phyloP scores from a whole-genome alignment of 208 protist genomes.

The Leishmania guyanensis region DNA sequence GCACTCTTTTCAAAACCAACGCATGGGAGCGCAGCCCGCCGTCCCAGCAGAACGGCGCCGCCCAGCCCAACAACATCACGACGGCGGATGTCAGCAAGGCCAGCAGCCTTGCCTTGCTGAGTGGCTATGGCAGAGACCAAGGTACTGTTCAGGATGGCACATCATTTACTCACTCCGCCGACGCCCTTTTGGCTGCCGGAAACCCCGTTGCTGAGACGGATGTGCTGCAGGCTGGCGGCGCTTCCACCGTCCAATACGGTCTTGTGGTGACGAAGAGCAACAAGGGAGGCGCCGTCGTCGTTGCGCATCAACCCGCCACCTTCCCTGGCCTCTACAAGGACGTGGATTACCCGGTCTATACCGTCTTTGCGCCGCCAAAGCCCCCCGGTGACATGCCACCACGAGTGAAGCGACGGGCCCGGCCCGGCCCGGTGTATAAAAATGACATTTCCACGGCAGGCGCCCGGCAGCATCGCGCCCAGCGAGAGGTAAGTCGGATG shows the following conservation, averaged over 20 bases:
- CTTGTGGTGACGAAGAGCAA: neutral
- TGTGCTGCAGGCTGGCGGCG: neutral
- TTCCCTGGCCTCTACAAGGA: slow-evolving; percentile 65
- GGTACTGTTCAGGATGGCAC: neutral
- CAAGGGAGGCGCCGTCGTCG: slow-evolving; percentile 1
- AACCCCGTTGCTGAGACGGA: neutral
- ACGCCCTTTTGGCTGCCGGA: neutral
- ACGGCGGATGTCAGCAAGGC: neutral
- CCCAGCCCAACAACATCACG: neutral
- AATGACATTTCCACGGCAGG: slow-evolving; percentile 69
- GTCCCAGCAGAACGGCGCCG: slow-evolving; percentile 3
- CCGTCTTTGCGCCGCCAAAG: slow-evolving; percentile 66
- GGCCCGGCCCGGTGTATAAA: slow-evolving; percentile 40
- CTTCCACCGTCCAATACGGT: neutral
- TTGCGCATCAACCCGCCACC: neutral
- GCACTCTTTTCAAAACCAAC: slow-evolving; percentile 8
- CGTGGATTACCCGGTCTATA: slow-evolving; percentile 63
- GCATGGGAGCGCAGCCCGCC: slow-evolving; percentile 19
- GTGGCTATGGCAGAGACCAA: neutral
- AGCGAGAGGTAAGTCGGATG: slow-evolving; percentile 63
- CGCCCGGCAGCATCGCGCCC: slow-evolving; percentile 61
- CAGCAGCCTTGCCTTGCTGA: neutral
- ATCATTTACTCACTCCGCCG: neutral
- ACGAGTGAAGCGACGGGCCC: slow-evolving; percentile 53
- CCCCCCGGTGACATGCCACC: slow-evolving; percentile 62